Percentiles rank a stretch among this genome's conserved stretches.
phyloP scores from a whole-genome alignment of 2,329 filamentous ascomycete genomes.

The Stachybotrys chartarum region DNA sequence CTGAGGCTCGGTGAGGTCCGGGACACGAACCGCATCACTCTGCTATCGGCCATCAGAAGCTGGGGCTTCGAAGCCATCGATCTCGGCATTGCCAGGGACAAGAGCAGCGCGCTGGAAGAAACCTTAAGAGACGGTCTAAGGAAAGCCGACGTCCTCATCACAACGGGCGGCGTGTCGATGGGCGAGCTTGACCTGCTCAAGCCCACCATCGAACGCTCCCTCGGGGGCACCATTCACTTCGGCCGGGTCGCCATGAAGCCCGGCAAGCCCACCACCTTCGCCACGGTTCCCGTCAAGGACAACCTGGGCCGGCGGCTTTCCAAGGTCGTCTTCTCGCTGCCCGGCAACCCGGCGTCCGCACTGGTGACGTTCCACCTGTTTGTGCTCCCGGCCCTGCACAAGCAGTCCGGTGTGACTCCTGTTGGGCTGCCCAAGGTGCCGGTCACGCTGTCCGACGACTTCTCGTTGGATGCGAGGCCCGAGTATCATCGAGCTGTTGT shows the following conservation, averaged over 20 bases:
- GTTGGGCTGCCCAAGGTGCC: constrained; percentile 65
- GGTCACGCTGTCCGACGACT: constrained; percentile 64
- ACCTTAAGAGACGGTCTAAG: constrained; percentile 69
- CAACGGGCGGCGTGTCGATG: constrained; percentile 94
- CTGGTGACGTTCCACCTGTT: constrained; percentile 93
- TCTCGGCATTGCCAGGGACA: constrained; percentile 76
- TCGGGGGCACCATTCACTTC: constrained; percentile 93
- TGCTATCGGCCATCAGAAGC: constrained; percentile 68
- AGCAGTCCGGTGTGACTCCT: constrained; percentile 60
- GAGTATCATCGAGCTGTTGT: constrained; percentile 90
- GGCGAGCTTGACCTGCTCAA: constrained; percentile 95
- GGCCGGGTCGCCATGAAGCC: constrained; percentile 97
- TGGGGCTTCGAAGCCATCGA: constrained; percentile 77
- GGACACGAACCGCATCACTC: constrained; percentile 85
- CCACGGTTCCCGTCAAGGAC: constrained; percentile 67
- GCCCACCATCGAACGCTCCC: constrained; percentile 82
- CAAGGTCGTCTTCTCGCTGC: constrained; percentile 80
- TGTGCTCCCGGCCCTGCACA: constrained; percentile 79
- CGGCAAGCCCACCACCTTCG: constrained; percentile 95
- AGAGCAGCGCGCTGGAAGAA: constrained; percentile 66
- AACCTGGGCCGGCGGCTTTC: constrained; percentile 48
- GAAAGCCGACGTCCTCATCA: constrained; percentile 74
- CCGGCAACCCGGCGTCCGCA: constrained; percentile 89
- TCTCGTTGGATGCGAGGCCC: constrained; percentile 68
- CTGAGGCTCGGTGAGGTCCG: constrained; percentile 78